Base-by-base conservation (phyloP, 2,329 filamentous ascomycete species). In the Epichloe sp. region DNA sequence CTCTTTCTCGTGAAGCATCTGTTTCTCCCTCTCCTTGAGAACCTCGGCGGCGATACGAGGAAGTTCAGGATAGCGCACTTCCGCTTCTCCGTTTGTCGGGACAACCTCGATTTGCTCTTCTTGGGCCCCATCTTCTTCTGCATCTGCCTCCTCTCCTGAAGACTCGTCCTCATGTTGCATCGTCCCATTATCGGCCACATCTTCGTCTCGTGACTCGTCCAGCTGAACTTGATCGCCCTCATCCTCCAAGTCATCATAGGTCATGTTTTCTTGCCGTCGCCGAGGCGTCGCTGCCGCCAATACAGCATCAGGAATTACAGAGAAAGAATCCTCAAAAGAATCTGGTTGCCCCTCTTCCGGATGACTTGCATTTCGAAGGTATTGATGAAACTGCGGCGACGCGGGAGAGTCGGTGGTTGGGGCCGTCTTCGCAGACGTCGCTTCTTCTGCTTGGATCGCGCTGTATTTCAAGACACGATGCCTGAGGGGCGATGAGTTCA, bases 261-360 rank as follows among this genome's bases (percentile, higher is more conserved):
- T 17, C 3, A 15, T 40, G 11, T 54, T 45, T 14, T 48, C 46
- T 23, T 48, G 46, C 3, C 59, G 54, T 15, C 59, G 68, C 31
- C 60, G 63, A 1, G 71, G 75, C 1, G 71, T 76, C 4, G 74
- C 77, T 31, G 74, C 74, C 14, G 67, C 68, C 4, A 80, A 68
- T 2, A 78, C 64, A 4, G 63, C 68, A 15, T 75, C 70, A 0
- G 77, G 75, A 15, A 80, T 76, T 48, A 78, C 75, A 0, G 77
- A 80, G 56, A 80, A 80, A 0, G 76, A 78, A 54, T 80, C 77
- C 1, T 79, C 74, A 44, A 78, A 76, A 31, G 62, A 47, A 40
- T 62, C 63, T 2, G 64, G 60, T 21, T 68, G 63, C 2, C 67
- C 62, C 2, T 63, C 57, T 3, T 59, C 59, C 0, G 56, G 48